Evolutionary conservation across 345 rosid genomes (phyloP).

Genomic region (Pistacia atlantica): DNA sequence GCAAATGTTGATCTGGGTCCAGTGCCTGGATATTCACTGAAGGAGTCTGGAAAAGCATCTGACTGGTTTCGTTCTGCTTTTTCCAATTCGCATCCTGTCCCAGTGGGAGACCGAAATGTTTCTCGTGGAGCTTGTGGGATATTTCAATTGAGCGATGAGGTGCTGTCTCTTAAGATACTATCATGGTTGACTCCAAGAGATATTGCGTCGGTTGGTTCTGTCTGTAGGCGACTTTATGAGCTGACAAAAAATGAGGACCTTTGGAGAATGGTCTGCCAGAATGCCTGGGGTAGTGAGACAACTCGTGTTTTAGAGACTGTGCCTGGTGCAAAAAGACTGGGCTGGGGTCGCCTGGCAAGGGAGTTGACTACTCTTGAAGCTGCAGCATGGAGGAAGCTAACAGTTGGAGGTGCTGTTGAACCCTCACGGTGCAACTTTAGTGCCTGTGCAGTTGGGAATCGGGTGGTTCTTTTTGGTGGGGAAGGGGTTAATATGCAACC

Average conservation of each 20-base stretch:
- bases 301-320: constrained; percentile 74
- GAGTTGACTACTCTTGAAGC: constrained; percentile 91
- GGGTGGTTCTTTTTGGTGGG: constrained; percentile 87
- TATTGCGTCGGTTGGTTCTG: constrained; percentile 78
- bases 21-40: constrained; percentile 52
- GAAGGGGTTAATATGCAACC: constrained; percentile 97
- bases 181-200: constrained; percentile 83
- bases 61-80: constrained; percentile 41
- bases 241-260: constrained; percentile 82
- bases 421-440: constrained; percentile 92
- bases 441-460: constrained; percentile 89
- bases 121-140: constrained; percentile 68
- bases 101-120: constrained; percentile 59
- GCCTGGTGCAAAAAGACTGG: constrained; percentile 81
- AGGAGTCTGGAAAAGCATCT: constrained; percentile 53
- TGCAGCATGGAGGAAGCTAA: constrained; percentile 84
- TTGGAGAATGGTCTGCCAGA: constrained; percentile 89
- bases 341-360: constrained; percentile 84
- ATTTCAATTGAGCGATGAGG: constrained; percentile 76
- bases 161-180: constrained; percentile 67
- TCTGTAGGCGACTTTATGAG: constrained; percentile 62
- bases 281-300: constrained; percentile 87
- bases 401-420: constrained; percentile 87
- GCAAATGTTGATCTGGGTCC: constrained; percentile 86
- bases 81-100: constrained; percentile 36